phyloP scores from a whole-genome alignment of 148 eudicot genomes.

The Arctostaphylos glauca region DNA sequence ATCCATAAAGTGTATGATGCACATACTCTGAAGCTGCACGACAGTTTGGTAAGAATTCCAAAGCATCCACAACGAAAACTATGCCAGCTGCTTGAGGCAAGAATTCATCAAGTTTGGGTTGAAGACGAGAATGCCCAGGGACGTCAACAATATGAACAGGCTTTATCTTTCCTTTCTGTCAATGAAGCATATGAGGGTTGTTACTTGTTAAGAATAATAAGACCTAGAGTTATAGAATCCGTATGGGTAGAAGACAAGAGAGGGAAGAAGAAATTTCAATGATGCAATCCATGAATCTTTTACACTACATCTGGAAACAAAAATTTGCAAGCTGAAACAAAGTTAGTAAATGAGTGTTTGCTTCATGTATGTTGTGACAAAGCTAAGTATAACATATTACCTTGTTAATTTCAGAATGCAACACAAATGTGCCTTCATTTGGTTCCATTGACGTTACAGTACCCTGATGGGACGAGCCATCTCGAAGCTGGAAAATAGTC shows the following conservation, averaged over 20 bases:
- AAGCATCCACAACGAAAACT: conserved; percentile 84
- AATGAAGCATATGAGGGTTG: background rate
- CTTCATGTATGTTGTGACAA: background rate
- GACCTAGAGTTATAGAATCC: background rate
- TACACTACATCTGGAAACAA: background rate
- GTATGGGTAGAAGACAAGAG: background rate
- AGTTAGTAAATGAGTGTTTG: background rate
- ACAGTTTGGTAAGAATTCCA: conserved; percentile 79
- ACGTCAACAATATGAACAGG: conserved; percentile 90
- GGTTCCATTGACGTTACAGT: conserved; percentile 94
- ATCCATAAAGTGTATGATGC: conserved; percentile 4
- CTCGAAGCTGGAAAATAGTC: conserved; percentile 56
- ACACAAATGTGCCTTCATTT: conserved; percentile 80
- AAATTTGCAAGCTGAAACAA: background rate
- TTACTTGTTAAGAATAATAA: background rate
- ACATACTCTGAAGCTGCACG: conserved; percentile 88
- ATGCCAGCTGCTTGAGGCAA: conserved; percentile 86
- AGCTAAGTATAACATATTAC: conserved; percentile 29
- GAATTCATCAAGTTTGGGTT: conserved; percentile 83
- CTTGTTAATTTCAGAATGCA: conserved; percentile 73
- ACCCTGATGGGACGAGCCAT: conserved; percentile 88
- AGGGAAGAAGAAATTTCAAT: background rate
- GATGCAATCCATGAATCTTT: background rate
- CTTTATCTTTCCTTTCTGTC: conserved; percentile 69
- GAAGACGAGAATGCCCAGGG: conserved; percentile 94